phyloP scores from a whole-genome alignment of 345 rosid species.

The Populus davidiana region DNA sequence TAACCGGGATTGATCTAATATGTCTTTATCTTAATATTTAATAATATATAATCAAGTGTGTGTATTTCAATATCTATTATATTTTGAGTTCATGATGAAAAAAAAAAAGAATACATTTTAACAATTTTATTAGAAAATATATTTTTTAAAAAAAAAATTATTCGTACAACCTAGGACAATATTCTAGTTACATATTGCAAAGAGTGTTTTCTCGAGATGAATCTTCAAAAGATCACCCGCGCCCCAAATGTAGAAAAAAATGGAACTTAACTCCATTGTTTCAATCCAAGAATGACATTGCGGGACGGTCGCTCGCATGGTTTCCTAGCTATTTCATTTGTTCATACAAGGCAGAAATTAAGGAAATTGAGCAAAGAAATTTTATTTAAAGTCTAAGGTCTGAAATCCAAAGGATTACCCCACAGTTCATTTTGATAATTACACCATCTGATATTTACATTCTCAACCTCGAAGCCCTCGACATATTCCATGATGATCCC shows the following conservation, averaged over 20 bases:
- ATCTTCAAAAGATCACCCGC: background rate
- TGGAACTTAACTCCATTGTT: background rate
- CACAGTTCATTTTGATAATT: slow-evolving; percentile 37
- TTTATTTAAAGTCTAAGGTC: slow-evolving; percentile 69
- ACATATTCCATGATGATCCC: slow-evolving; percentile 91
- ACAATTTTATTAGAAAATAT: too few relatives aligned
- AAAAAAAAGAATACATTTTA: too few relatives aligned
- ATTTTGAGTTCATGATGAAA: too few relatives aligned
- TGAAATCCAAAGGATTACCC: slow-evolving; percentile 81
- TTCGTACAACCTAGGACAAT: too few relatives aligned
- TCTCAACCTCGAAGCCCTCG: slow-evolving; percentile 64
- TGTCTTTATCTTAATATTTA: too few relatives aligned
- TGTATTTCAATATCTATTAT: too few relatives aligned
- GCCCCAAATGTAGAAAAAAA: background rate
- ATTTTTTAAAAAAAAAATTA: too few relatives aligned
- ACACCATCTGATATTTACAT: slow-evolving; percentile 73
- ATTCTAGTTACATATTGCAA: background rate
- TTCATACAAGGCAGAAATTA: slow-evolving; percentile 45
- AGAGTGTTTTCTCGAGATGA: background rate
- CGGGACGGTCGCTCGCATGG: background rate
- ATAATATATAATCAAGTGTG: too few relatives aligned
- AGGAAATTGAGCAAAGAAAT: slow-evolving; percentile 64
- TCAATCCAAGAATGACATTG: background rate
- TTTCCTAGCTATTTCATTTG: slow-evolving; percentile 5
- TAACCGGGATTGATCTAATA: too few relatives aligned